Conservation (phyloP, 164 flowering plant species). For the Warburgia ugandensis region DNA sequence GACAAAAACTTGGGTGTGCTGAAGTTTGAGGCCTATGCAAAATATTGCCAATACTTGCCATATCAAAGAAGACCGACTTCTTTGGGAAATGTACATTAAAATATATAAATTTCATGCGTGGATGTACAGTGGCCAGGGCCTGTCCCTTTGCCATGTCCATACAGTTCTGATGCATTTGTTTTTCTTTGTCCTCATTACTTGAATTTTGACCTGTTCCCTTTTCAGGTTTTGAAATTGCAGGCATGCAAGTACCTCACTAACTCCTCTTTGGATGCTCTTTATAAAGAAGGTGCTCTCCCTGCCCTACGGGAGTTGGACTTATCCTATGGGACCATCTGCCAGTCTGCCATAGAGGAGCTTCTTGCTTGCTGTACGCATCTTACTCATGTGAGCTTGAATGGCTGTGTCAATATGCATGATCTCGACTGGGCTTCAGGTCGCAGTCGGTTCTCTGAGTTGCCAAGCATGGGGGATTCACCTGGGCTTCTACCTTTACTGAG, state of each 20-base stretch:
- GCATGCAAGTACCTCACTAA: constrained; percentile 92
- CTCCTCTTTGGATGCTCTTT: constrained; percentile 78
- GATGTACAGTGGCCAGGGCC: too few species aligned
- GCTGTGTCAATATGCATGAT: constrained; percentile 89
- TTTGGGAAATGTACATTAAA: too few species aligned
- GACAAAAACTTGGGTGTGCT: too few species aligned
- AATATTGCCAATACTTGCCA: too few species aligned
- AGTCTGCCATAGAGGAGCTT: constrained; percentile 91
- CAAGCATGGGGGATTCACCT: constrained; percentile 9
- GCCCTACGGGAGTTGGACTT: constrained; percentile 76
- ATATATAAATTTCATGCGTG: too few species aligned
- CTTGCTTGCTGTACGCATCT: constrained; percentile 80
- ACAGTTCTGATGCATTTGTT: too few species aligned
- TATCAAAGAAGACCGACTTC: too few species aligned
- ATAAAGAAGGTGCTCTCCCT: constrained; percentile 73
- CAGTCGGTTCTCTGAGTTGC: constrained; percentile 20
- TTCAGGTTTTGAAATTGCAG: constrained; percentile 82
- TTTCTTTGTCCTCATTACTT: too few species aligned
- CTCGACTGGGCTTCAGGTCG: constrained; percentile 59
- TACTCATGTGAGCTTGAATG: constrained; percentile 88
- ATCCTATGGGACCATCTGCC: constrained; percentile 81
- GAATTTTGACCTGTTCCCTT: too few species aligned
- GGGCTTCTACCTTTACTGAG: too few species aligned
- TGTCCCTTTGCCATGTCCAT: too few species aligned
- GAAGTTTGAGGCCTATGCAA: too few species aligned